Base-by-base conservation (phyloP, 768 basidiomycete genomes). In the Agrocybe pediades region DNA sequence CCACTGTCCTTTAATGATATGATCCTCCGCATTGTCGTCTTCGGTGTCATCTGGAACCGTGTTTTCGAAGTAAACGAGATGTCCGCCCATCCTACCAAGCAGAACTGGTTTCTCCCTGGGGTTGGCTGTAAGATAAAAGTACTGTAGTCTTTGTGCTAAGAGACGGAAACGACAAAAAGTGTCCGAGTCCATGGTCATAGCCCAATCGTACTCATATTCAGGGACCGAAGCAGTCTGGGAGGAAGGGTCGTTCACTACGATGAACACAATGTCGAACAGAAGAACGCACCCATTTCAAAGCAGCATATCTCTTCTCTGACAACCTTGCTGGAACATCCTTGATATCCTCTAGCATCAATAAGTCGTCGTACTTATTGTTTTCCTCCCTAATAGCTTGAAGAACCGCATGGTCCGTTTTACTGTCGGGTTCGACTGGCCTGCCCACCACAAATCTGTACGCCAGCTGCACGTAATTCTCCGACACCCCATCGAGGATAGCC, bases 361-460 rank as follows among this genome's bases (percentile, higher is more conserved):
- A 16, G 25, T 50, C 49, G 11, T 21, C 41, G 16, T 50, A 19
- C 6, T 41, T 17, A 9, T 17, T 25, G n/a, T 50, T 50, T n/a
- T 50, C 49, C 16, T 29, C 16, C 9, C 9, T 9, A 2, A 50
- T 16, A 3, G 33, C 33, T 15, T 11, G 13, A 36, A 36, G 3
- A 13, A 36, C 13, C 11, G 33, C 11, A 15, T 11, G 33, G 11
- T 36, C n/a, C n/a, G n/a, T 4, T 11, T n/a, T 36, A n/a, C 13
- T 36, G 21, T 30, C 17, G 6, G 17, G 2, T 6, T 23, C 15
- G 20, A 6, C 24, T 11, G 44, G n/a, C 6, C 26, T 44, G 2
- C 49, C 55, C 30, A 56, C 39, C 39, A 56, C 46, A 29, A 56
- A 56, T 7, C 20, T 36, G 45, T 56, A 51, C 3, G 41, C 39